Evolutionary conservation across 2,329 filamentous ascomycete genomes (phyloP).

Genomic region (Calonectria montana): DNA sequence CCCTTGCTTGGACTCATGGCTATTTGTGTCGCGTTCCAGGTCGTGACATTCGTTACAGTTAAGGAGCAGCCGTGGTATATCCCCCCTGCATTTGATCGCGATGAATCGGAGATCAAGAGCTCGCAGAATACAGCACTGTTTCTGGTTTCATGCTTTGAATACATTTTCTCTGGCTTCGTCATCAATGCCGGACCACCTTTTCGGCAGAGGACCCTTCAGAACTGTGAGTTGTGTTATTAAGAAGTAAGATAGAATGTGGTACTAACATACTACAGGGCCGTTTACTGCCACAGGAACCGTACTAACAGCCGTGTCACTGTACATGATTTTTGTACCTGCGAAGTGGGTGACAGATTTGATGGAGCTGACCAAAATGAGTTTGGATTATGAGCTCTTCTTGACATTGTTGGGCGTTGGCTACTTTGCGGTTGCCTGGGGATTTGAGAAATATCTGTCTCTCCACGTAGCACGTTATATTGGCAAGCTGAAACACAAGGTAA

Average conservation of each 20-base stretch:
- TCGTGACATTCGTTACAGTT: constrained; percentile 78
- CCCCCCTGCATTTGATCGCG: constrained; percentile 79
- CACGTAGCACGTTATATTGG: constrained; percentile 76
- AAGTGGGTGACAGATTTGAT: constrained; percentile 78
- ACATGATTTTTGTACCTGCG: constrained; percentile 84
- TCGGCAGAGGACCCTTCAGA: constrained; percentile 81
- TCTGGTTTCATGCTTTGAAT: constrained; percentile 91
- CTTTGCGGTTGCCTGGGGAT: constrained; percentile 75
- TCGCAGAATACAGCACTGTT: constrained; percentile 95
- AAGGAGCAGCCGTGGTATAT: constrained; percentile 86
- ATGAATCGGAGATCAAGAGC: constrained; percentile 88
- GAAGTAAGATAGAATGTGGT: too few species aligned
- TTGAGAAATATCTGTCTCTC: constrained; percentile 79
- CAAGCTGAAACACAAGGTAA: constrained; percentile 65
- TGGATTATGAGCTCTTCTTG: constrained; percentile 78
- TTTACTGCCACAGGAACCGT: constrained; percentile 82
- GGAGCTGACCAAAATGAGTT: constrained; percentile 84
- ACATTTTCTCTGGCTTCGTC: constrained; percentile 89
- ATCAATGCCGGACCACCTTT: constrained; percentile 94
- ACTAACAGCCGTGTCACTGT: constrained; percentile 74
- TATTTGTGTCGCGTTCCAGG: constrained; percentile 83
- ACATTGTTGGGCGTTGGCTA: constrained; percentile 76
- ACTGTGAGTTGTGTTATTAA: constrained; percentile 67
- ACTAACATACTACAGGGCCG: constrained; percentile 67
- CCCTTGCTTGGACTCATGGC: constrained; percentile 90